These are phyloP conservation scores for Aspergillus ellipticus DNA, from an alignment of 495 filamentous ascomycete genomes.

Conservation along the genomic window DNA sequence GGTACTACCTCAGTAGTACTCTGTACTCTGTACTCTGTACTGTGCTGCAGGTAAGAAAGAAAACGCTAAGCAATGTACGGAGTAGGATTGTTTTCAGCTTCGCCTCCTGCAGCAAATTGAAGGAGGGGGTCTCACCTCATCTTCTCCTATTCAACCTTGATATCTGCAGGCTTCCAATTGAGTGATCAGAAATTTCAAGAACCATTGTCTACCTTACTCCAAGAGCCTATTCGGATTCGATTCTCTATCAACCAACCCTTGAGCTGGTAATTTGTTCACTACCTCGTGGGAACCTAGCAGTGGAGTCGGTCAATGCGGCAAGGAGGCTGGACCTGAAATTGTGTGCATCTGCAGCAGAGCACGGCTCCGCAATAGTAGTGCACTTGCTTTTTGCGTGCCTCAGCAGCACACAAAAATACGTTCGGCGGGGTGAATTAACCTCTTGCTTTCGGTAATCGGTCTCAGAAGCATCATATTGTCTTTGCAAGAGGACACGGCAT, in stretches of 20 bases:
- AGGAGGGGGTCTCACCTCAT: not conserved
- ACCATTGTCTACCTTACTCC: no score
- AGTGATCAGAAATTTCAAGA: not conserved
- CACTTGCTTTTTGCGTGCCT: constrained; percentile 19
- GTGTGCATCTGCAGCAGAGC: constrained; percentile 30
- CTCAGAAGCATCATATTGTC: not conserved
- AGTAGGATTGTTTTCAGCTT: not conserved
- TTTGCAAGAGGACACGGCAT: not conserved
- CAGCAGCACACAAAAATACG: constrained; percentile 4
- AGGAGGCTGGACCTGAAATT: constrained; percentile 29
- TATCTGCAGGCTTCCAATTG: not conserved
- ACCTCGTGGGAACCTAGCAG: constrained; percentile 9
- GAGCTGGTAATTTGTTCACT: not conserved
- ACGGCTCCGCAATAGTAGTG: constrained; percentile 13
- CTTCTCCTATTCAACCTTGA: not conserved
- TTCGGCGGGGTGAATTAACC: constrained; percentile 1
- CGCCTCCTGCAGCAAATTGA: not conserved
- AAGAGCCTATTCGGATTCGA: no score
- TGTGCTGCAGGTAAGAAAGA: not conserved
- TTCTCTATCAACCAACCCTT: not conserved
- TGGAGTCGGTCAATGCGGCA: constrained; percentile 29
- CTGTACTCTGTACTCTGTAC: no score
- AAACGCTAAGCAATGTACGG: not conserved
- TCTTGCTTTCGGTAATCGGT: not conserved
- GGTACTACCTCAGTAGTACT: no score